Evolutionary conservation across 371 early-diverging fungal genomes (phyloP).

Genomic region (Actinomortierella ambigua): DNA sequence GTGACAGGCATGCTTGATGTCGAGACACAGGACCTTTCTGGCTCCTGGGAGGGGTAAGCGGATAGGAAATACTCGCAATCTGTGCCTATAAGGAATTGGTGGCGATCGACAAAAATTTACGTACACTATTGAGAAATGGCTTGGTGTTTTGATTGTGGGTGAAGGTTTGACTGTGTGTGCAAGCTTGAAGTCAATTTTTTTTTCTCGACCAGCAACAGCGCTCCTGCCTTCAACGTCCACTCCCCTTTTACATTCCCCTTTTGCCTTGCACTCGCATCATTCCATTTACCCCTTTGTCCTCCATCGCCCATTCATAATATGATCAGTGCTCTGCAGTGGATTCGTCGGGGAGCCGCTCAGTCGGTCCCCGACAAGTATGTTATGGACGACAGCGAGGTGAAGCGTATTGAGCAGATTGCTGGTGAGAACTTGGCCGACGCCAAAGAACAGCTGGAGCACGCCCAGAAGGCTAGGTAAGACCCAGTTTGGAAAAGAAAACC

Average conservation of each 20-base stretch:
- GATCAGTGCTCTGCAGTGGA: slow-evolving; percentile 85
- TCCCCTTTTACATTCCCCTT: neutral
- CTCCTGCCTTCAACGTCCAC: neutral
- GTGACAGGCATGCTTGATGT: too few relatives aligned
- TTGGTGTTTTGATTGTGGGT: too few relatives aligned
- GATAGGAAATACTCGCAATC: too few relatives aligned
- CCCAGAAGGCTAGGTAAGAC: slow-evolving; percentile 46
- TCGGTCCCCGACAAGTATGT: slow-evolving; percentile 77
- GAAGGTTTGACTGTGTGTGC: too few relatives aligned
- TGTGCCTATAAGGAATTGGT: too few relatives aligned
- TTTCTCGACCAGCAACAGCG: neutral
- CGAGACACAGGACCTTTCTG: too few relatives aligned
- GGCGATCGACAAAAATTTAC: too few relatives aligned
- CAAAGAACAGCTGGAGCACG: slow-evolving; percentile 66
- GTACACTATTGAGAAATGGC: too few relatives aligned
- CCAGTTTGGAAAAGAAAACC: too few relatives aligned
- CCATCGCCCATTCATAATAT: slow-evolving; percentile 47
- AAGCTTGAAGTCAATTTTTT: too few relatives aligned
- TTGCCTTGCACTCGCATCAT: neutral
- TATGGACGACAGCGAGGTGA: slow-evolving; percentile 86
- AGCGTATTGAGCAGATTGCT: slow-evolving; percentile 74
- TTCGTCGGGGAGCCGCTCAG: slow-evolving; percentile 88
- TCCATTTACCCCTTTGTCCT: neutral
- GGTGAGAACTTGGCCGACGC: slow-evolving; percentile 76
- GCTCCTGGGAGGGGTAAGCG: too few relatives aligned